Evolutionary conservation across 768 basidiomycete genomes (phyloP), one percentile per base, ranked within the genome.

Genomic region (Lactifluus rugatus): DNA sequence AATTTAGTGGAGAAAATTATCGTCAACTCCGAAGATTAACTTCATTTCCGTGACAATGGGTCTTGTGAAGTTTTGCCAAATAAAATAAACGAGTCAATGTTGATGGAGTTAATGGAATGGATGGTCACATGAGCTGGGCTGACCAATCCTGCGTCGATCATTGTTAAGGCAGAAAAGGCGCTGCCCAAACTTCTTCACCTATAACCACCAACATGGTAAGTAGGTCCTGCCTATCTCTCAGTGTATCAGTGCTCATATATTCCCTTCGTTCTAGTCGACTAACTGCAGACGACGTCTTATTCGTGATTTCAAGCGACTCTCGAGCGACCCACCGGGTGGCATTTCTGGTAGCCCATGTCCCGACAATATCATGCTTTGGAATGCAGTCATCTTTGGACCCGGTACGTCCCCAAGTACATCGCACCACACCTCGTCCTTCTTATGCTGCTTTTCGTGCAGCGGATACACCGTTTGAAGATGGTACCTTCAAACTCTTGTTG

Each of bases 281-380:
- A 88, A 90, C 64, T 95, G 93, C 72, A 87, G 87, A 67, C 82
- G 95, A 68, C 90, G 95, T 55, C 88, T 99, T 62, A 95, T 99
- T 62, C 87, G 96, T 57, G 96, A 99, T 74, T 98, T 99, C 75
- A 98, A 96, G 75, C 81, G 92, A 25, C 81, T 99, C 45, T 91
- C 92, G 47, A 85, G 85, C 23, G 96, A 98, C 69, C 94, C 95
- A 4, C 96, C 96, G 0, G 86, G 89, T 53, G 96, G 96, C 6
- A 93, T 99, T 64, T 94, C 92, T 4, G 96, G 95, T 14, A 94
- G 92, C 67, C 95, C 96, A 68, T 93, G 92, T 69, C 86, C 92
- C 2, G 96, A 98, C 70, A 98, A 98, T 70, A 96, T 99, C 72
- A 96, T 98, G 93, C 79, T 97, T 16, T 99, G 96, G 96, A 99